Percentiles rank a stretch among this genome's conserved stretches.
phyloP scores from a whole-genome alignment of 768 basidiomycete species.

The Leccinum incarnatum region DNA sequence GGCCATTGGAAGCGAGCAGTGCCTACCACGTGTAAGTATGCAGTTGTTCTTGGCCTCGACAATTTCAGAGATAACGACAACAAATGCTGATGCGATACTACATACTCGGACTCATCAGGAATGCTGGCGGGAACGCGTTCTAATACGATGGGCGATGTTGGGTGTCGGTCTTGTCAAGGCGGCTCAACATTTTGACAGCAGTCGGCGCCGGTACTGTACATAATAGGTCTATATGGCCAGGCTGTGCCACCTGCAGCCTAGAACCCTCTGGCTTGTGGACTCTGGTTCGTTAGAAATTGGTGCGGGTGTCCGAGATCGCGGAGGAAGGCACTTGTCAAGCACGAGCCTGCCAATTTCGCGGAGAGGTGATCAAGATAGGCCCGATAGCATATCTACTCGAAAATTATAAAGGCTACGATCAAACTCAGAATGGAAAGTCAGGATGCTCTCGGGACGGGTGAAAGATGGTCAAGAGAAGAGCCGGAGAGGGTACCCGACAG shows the following conservation, averaged over 20 bases:
- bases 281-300: not conserved
- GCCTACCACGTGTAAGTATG: too few species aligned
- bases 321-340: too few species aligned
- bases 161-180: too few species aligned
- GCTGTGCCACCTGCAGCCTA: not conserved
- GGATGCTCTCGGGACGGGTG: slow-evolving; percentile 18
- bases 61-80: not conserved
- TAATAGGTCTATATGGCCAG: too few species aligned
- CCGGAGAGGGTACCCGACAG: slow-evolving; percentile 13
- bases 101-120: too few species aligned
- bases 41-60: not conserved
- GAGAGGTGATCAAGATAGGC: slow-evolving; percentile 1
- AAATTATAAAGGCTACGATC: not conserved
- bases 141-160: too few species aligned
- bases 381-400: not conserved
- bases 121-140: too few species aligned
- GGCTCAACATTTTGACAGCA: too few species aligned
- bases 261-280: not conserved
- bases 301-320: slow-evolving; percentile 2
- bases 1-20: not conserved
- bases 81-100: too few species aligned
- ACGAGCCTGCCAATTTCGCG: not conserved
- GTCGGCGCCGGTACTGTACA: too few species aligned
- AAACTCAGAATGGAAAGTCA: not conserved
- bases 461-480: not conserved